Evolutionary conservation across 1,139 yeast genomes (phyloP).

Genomic region (Yamadazyma epiphylla): DNA sequence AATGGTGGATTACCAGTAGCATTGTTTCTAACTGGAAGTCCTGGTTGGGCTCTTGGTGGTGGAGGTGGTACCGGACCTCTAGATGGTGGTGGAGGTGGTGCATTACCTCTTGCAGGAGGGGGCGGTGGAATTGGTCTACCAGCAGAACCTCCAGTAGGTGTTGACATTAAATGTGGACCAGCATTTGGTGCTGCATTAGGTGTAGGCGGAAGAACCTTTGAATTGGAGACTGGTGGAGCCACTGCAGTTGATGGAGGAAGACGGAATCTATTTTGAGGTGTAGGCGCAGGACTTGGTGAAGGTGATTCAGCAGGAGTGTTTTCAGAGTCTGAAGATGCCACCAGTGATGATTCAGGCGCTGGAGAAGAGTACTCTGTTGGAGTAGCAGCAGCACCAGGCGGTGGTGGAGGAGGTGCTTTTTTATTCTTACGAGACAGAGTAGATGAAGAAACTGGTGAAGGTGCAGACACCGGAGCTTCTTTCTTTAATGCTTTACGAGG

Average conservation of each 20-base stretch:
- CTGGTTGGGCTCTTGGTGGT: constrained; percentile 26
- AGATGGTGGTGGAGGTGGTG: constrained; percentile 19
- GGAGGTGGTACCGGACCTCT: constrained; percentile 23
- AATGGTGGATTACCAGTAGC: constrained; percentile 7
- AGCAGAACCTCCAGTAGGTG: constrained; percentile 5
- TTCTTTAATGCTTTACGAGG: constrained; percentile 54
- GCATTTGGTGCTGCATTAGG: constrained; percentile 2
- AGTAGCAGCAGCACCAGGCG: constrained; percentile 8
- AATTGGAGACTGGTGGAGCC: constrained; percentile 30
- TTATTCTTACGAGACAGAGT: constrained; percentile 18
- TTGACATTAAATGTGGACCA: constrained; percentile 2
- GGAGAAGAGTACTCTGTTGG: constrained; percentile 9
- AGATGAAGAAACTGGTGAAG: constrained; percentile 4
- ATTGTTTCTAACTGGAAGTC: constrained; percentile 7
- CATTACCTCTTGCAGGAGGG: constrained; percentile 14
- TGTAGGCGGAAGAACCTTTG: constrained; percentile 20
- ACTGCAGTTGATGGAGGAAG: constrained; percentile 24
- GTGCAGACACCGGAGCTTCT: constrained; percentile 12
- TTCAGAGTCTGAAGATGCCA: constrained; percentile 5
- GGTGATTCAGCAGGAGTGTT: constrained; percentile 8
- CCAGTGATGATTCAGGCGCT: constrained; percentile 7
- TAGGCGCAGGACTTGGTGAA: constrained; percentile 5
- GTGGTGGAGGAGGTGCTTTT: constrained; percentile 46
- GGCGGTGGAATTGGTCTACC: constrained; percentile 19
- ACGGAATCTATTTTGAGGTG: constrained; percentile 19